phyloP scores from a whole-genome alignment of 257 asterid species.

The Cruciata laevipes region DNA sequence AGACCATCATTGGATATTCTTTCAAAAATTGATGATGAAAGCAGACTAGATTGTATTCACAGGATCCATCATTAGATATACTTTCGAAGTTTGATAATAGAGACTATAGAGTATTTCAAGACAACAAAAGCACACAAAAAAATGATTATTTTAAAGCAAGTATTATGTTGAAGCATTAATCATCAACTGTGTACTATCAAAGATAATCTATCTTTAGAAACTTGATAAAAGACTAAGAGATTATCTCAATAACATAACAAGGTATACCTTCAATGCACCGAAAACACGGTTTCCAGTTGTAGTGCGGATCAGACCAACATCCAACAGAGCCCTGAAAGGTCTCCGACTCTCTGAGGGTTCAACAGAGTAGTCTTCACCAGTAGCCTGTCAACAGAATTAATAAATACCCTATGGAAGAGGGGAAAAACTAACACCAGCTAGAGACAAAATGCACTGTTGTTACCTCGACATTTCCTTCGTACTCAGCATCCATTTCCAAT shows the following conservation, averaged over 20 bases:
- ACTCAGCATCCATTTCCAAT: slow-evolving; percentile 72
- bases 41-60: slow-evolving; percentile 58
- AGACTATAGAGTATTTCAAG: too few species aligned
- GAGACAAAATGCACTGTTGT: slow-evolving; percentile 28
- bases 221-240: neutral
- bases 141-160: too few species aligned
- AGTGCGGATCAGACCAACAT: slow-evolving; percentile 56
- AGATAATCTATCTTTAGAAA: slow-evolving; percentile 23
- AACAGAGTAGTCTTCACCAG: slow-evolving; percentile 69
- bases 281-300: slow-evolving; percentile 72
- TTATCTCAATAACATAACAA: neutral
- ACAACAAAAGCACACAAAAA: too few species aligned
- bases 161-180: too few species aligned
- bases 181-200: too few species aligned
- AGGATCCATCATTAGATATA: slow-evolving; percentile 33
- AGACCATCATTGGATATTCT: neutral
- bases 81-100: slow-evolving; percentile 27
- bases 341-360: slow-evolving; percentile 61
- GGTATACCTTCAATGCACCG: slow-evolving; percentile 60
- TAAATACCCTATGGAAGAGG: slow-evolving; percentile 22
- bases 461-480: slow-evolving; percentile 70
- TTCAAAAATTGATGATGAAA: slow-evolving; percentile 12
- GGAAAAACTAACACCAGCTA: neutral
- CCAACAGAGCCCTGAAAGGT: slow-evolving; percentile 66
- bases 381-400: slow-evolving; percentile 32